These are phyloP conservation scores for Hyphopichia wangnamkhiaoensis DNA, from an alignment of 1,139 yeast species.

Conservation along the genomic window DNA sequence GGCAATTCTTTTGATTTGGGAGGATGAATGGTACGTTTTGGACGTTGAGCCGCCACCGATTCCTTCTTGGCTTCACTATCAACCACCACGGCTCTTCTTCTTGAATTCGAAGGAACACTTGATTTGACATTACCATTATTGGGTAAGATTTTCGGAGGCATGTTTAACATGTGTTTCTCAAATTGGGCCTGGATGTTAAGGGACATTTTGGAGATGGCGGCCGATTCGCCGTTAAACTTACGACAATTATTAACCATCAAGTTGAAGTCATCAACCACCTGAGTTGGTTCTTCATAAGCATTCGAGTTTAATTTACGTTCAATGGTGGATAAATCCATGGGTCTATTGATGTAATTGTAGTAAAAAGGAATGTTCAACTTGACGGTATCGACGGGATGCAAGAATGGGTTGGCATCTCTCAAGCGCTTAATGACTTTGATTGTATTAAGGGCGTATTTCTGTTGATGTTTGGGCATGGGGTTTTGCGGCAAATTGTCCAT, in stretches of 20 bases:
- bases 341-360: slow-evolving; percentile 77
- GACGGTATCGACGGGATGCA: slow-evolving; percentile 86
- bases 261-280: slow-evolving; percentile 78
- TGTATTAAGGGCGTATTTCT: slow-evolving; percentile 65
- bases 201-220: slow-evolving; percentile 89
- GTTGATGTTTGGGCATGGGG: slow-evolving; percentile 89
- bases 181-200: slow-evolving; percentile 86
- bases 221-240: slow-evolving; percentile 80
- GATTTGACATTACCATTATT: slow-evolving; percentile 40
- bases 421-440: slow-evolving; percentile 82
- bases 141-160: slow-evolving; percentile 78
- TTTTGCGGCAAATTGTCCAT: slow-evolving; percentile 62
- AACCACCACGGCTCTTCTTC: slow-evolving; percentile 50
- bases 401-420: slow-evolving; percentile 90
- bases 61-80: slow-evolving; percentile 46
- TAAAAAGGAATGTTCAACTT: slow-evolving; percentile 90
- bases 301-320: slow-evolving; percentile 72
- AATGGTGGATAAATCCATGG: slow-evolving; percentile 93
- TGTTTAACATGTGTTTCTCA: slow-evolving; percentile 88
- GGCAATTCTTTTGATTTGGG: slow-evolving; percentile 95
- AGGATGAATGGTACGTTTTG: slow-evolving; percentile 95
- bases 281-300: slow-evolving; percentile 71
- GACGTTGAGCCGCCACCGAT: slow-evolving; percentile 60
- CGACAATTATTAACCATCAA: slow-evolving; percentile 82
- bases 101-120: slow-evolving; percentile 38